Conservation (phyloP, 768 basidiomycete species). For the Chalciporus piperatus region DNA sequence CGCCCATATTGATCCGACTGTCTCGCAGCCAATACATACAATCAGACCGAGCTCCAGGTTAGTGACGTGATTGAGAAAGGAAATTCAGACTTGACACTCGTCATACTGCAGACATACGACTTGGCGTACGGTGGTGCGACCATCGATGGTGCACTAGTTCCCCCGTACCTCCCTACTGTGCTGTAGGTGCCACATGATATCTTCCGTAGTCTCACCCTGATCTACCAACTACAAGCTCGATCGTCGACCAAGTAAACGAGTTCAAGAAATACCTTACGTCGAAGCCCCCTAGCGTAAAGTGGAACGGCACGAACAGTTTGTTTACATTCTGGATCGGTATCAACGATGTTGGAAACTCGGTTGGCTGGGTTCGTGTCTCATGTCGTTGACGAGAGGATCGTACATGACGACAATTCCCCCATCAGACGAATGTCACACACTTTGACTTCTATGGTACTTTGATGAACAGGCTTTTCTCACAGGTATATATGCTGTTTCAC, state of each 20-base stretch:
- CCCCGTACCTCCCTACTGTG: slow-evolving; percentile 50
- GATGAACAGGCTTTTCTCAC: slow-evolving; percentile 28
- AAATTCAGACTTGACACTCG: background rate
- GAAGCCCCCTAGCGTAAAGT: slow-evolving; percentile 51
- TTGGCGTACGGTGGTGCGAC: slow-evolving; percentile 68
- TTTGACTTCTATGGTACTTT: slow-evolving; percentile 23
- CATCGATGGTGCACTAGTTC: slow-evolving; percentile 55
- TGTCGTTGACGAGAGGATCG: background rate
- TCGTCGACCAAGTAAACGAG: slow-evolving; percentile 57
- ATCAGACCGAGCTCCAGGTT: slow-evolving; percentile 52
- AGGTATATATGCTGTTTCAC: slow-evolving; percentile 9
- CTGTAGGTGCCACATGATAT: slow-evolving; percentile 39
- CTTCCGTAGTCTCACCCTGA: background rate
- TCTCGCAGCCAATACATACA: slow-evolving; percentile 47
- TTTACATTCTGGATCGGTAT: slow-evolving; percentile 74
- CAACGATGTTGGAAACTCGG: slow-evolving; percentile 48
- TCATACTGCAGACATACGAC: slow-evolving; percentile 51
- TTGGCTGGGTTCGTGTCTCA: slow-evolving; percentile 14
- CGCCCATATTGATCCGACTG: background rate
- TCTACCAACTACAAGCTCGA: slow-evolving; percentile 8
- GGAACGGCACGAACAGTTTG: slow-evolving; percentile 54
- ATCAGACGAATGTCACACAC: slow-evolving; percentile 23
- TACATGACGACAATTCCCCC: background rate
- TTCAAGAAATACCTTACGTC: slow-evolving; percentile 47
- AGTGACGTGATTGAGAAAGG: background rate